Base-by-base conservation (phyloP, 192 early-diverging fungal species). In the Lobosporangium transversale region DNA sequence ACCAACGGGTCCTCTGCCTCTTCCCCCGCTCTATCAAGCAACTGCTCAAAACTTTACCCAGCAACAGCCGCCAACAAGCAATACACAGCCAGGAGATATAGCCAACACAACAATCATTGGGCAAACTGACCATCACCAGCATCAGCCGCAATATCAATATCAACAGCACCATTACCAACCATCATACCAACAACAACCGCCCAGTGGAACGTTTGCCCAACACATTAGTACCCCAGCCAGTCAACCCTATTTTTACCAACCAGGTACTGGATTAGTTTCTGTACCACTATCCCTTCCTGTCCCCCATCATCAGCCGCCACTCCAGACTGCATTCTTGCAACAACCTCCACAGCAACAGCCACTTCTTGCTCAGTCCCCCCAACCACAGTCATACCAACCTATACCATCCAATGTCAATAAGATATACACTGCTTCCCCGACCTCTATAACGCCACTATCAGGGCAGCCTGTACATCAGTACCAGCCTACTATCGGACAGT, bases 261-360 rank as follows among this genome's bases (percentile, higher is more conserved):
- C 70, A 36, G 70, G 70, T 18, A 75, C 70, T 18, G 70, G 70
- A 24, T 32, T 75, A 24, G 70, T 75, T 15, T 60, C 70, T 31
- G 63, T 75, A 9, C 70, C 70, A 36, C 35, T 51, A 14, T 9
- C 35, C 8, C 48, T 75, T 21, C 63, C 63, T 15, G 40, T 43
- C 9, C 10, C 32, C 9, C 45, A 45, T 21, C 62, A 35, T 5
- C 58, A 33, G 14, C 56, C 44, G 17, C 51, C 50, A 23, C 12
- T 29, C 10, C n/a, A 29, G 56, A 11, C 27, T 21, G 29, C 8
- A 5, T 7, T 14, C 37, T 11, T 49, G n/a, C 47, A 57, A 8
- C 56, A 58, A 37, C 66, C 40, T 2, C 3, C 43, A 18, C 50
- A 52, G 10, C 48, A 52, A 6, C 61, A 30, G 15, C 60, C 44